These are phyloP conservation scores for Microsporum canis DNA, from an alignment of 2,329 filamentous ascomycete genomes.

Conservation along the genomic window DNA sequence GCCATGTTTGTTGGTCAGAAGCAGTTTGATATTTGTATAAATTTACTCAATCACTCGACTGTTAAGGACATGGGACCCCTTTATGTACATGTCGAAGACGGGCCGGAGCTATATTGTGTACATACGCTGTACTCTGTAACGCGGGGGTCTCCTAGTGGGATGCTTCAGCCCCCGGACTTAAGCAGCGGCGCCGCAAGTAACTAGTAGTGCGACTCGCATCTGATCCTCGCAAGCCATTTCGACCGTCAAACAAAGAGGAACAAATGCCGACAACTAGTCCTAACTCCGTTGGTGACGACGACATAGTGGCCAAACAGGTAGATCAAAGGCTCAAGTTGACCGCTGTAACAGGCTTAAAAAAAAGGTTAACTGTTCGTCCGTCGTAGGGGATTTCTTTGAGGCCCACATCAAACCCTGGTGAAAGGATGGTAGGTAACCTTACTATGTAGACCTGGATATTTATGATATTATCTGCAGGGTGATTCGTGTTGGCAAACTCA, in stretches of 20 bases:
- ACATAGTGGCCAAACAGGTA: neutral
- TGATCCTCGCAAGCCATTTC: neutral
- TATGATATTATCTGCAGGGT: too few species aligned
- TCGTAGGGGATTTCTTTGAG: too few species aligned
- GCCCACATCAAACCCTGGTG: too few species aligned
- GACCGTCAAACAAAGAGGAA: neutral
- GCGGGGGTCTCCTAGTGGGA: neutral
- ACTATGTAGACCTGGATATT: too few species aligned
- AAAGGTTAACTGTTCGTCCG: too few species aligned
- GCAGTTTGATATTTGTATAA: neutral
- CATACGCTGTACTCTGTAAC: neutral
- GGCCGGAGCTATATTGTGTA: neutral
- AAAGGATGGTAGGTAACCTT: too few species aligned
- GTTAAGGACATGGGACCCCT: neutral
- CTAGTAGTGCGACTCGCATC: neutral
- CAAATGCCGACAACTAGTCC: neutral
- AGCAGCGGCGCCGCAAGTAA: neutral
- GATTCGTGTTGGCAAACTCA: too few species aligned
- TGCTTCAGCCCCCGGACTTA: neutral
- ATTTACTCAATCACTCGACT: neutral
- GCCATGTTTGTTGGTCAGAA: slow-evolving; percentile 3
- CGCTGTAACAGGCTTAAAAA: too few species aligned
- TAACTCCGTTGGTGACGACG: neutral
- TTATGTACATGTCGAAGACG: neutral
- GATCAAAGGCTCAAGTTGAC: too few species aligned